phyloP scores from a whole-genome alignment of 495 filamentous ascomycete species.

The Lasiosphaeria ovina region DNA sequence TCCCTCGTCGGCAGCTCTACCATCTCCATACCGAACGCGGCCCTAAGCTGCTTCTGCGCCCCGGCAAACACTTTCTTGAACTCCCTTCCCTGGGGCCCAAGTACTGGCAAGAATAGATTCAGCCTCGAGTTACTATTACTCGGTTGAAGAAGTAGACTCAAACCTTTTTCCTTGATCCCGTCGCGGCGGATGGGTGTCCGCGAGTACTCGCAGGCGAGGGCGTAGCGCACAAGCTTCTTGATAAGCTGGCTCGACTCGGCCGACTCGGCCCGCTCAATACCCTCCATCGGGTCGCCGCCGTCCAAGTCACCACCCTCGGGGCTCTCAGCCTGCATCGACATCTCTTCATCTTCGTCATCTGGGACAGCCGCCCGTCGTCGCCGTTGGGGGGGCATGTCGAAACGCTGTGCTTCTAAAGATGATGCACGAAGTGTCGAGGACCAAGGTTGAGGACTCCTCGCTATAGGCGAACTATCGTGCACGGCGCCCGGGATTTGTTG shows the following conservation, averaged over 20 bases:
- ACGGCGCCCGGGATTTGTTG: no score
- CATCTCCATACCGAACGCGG: conserved; percentile 83
- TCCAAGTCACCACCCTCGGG: conserved; percentile 29
- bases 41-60: conserved; percentile 62
- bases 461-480: no score
- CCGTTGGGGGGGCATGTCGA: conserved; percentile 4
- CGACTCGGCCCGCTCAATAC: conserved; percentile 27
- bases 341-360: conserved; percentile 28
- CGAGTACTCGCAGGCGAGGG: conserved; percentile 84
- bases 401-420: not conserved
- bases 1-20: conserved; percentile 75
- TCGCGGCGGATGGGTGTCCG: conserved; percentile 70
- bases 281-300: conserved; percentile 41
- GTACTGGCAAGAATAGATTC: conserved; percentile 35
- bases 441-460: no score
- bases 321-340: conserved; percentile 9
- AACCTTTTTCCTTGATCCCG: conserved; percentile 75
- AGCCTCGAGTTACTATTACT: not conserved
- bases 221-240: conserved; percentile 90
- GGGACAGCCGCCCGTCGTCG: conserved; percentile 15
- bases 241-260: conserved; percentile 56
- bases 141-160: not conserved
- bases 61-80: conserved; percentile 69
- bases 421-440: no score
- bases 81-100: conserved; percentile 52